Evolutionary conservation across 768 basidiomycete species (phyloP).

Genomic region (Suillus decipiens): DNA sequence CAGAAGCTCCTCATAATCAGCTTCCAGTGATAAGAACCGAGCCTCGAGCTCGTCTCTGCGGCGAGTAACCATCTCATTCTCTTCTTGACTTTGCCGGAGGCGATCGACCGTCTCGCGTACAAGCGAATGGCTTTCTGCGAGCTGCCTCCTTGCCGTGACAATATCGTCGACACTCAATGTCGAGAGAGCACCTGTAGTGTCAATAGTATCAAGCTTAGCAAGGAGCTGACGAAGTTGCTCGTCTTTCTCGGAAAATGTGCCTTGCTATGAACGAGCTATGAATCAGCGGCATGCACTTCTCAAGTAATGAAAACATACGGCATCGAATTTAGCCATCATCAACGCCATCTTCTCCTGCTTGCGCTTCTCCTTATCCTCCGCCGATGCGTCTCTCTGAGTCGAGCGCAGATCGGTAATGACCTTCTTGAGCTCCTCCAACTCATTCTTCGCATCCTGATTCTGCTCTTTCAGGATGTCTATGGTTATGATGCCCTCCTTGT

Average conservation of each 20-base stretch:
- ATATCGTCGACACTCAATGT: constrained; percentile 76
- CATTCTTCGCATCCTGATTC: constrained; percentile 80
- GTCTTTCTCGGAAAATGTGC: constrained; percentile 94
- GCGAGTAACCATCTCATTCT: constrained; percentile 81
- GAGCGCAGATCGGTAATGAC: constrained; percentile 76
- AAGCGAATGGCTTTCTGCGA: constrained; percentile 84
- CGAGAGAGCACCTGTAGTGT: constrained; percentile 54
- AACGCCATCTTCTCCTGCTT: constrained; percentile 99
- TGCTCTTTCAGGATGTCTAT: constrained; percentile 96
- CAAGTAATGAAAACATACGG: constrained; percentile 51
- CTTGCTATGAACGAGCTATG: constrained; percentile 55
- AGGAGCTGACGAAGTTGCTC: constrained; percentile 87
- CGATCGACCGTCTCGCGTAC: constrained; percentile 89
- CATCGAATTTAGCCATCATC: constrained; percentile 99
- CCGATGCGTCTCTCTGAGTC: constrained; percentile 80
- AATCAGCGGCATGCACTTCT: constrained; percentile 4
- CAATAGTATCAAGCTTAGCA: constrained; percentile 81
- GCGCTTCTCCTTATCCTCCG: constrained; percentile 97
- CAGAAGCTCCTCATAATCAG: constrained; percentile 95
- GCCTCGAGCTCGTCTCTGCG: constrained; percentile 87
- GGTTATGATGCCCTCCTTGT: constrained; percentile 91
- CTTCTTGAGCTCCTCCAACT: constrained; percentile 88
- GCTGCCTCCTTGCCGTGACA: constrained; percentile 79
- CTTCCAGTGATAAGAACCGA: constrained; percentile 76
- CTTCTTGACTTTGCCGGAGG: constrained; percentile 87